These are phyloP conservation scores for Candida schatavii DNA, from an alignment of 805 yeast species.

Conservation along the genomic window DNA sequence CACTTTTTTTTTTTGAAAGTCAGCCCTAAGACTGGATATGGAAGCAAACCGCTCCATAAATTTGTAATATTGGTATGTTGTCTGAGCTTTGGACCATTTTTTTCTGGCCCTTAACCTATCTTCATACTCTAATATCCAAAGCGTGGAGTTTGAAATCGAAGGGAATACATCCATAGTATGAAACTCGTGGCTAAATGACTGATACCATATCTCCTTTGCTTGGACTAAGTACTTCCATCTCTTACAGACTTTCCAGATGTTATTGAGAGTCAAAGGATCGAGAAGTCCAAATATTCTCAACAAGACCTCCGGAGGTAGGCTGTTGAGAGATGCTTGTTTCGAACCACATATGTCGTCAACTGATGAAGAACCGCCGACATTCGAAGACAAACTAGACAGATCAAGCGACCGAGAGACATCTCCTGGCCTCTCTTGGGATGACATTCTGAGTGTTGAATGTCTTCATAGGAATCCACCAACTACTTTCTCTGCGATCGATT, in stretches of 20 bases:
- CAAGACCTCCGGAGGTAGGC: conserved; percentile 48
- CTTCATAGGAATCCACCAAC: too few species aligned
- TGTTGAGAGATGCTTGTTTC: conserved; percentile 16
- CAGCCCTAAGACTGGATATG: not conserved
- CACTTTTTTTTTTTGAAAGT: not conserved
- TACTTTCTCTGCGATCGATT: too few species aligned
- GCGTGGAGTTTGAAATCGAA: conserved; percentile 38
- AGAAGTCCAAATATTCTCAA: conserved; percentile 44
- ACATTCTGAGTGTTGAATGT: too few species aligned
- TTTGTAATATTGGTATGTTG: conserved; percentile 24
- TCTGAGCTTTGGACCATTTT: conserved; percentile 39
- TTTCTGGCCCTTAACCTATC: conserved; percentile 31
- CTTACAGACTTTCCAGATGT: conserved; percentile 44
- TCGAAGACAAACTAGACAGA: too few species aligned
- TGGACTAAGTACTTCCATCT: conserved; percentile 45
- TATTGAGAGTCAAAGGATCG: conserved; percentile 43
- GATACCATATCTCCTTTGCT: conserved; percentile 48
- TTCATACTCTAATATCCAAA: conserved; percentile 49
- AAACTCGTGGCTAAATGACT: conserved; percentile 40
- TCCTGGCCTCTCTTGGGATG: too few species aligned
- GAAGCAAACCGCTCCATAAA: conserved; percentile 27
- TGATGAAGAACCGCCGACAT: too few species aligned
- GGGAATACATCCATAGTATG: conserved; percentile 39
- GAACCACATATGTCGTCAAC: too few species aligned
- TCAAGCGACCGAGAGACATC: too few species aligned